Conservation (phyloP, 805 yeast genomes). For the Candida endomychidarum region DNA sequence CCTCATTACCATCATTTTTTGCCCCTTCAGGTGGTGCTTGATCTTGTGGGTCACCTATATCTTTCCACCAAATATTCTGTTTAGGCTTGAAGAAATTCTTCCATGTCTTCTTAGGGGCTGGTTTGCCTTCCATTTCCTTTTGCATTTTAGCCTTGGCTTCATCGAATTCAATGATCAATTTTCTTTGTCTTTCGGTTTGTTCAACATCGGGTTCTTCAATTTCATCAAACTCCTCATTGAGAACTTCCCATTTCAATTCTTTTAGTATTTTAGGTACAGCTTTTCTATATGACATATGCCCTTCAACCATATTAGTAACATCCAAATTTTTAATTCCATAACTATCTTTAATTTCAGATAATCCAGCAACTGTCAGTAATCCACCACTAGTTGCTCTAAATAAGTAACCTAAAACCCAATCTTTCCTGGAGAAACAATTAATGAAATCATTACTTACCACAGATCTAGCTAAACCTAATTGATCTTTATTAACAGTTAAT, state of each 20-base stretch:
- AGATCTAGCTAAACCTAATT: slow-evolving; percentile 72
- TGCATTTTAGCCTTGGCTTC: slow-evolving; percentile 70
- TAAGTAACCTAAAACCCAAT: slow-evolving; percentile 94
- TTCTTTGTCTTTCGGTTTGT: slow-evolving; percentile 76
- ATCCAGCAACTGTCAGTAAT: slow-evolving; percentile 84
- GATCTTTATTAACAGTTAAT: slow-evolving; percentile 73
- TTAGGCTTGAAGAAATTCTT: slow-evolving; percentile 47
- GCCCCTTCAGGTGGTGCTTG: slow-evolving; percentile 4
- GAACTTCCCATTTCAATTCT: slow-evolving; percentile 71
- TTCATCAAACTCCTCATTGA: slow-evolving; percentile 89
- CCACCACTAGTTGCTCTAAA: slow-evolving; percentile 97
- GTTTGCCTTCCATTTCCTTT: slow-evolving; percentile 30
- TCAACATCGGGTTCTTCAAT: slow-evolving; percentile 96
- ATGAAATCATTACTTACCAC: slow-evolving; percentile 88
- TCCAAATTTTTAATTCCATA: slow-evolving; percentile 80
- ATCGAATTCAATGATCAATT: slow-evolving; percentile 80
- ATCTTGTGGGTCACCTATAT: slow-evolving; percentile 27
- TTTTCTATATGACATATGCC: slow-evolving; percentile 96
- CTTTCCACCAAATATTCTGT: slow-evolving; percentile 60
- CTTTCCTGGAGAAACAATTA: slow-evolving; percentile 87
- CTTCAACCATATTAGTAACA: slow-evolving; percentile 83
- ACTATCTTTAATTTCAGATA: slow-evolving; percentile 66
- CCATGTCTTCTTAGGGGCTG: slow-evolving; percentile 46
- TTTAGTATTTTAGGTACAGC: slow-evolving; percentile 83
- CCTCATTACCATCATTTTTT: slow-evolving; percentile 12